Evolutionary conservation across 2,329 filamentous ascomycete species (phyloP).

Genomic region (Cephalotrichum gorgonifer): DNA sequence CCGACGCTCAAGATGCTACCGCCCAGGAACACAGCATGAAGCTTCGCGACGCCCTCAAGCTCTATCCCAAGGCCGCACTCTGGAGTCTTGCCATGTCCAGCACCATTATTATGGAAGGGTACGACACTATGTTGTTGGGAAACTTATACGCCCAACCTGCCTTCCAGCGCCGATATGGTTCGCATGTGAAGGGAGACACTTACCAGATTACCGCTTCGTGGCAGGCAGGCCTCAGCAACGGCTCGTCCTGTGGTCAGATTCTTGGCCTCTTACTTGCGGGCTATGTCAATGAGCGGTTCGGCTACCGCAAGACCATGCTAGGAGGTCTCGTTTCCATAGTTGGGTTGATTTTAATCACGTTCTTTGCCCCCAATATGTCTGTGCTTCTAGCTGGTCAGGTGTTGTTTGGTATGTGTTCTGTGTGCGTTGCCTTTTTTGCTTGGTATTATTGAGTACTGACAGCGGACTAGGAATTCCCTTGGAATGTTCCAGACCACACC

Average conservation of each 20-base stretch:
- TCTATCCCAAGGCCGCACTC: conserved; percentile 27
- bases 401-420: conserved; percentile 14
- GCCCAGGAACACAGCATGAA: conserved; percentile 26
- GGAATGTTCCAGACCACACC: conserved; percentile 35
- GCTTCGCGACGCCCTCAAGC: conserved; percentile 25
- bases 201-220: conserved; percentile 28
- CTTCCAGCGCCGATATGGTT: conserved; percentile 18
- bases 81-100: conserved; percentile 14
- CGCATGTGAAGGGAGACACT: conserved; percentile 8
- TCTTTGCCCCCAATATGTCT: conserved; percentile 17
- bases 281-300: conserved; percentile 23
- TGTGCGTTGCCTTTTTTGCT: no score
- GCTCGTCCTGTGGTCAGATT: conserved; percentile 26
- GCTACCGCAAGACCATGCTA: conserved; percentile 25
- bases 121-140: conserved; percentile 25
- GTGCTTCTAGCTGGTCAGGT: conserved; percentile 19
- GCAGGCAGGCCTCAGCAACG: conserved; percentile 30
- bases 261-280: conserved; percentile 29
- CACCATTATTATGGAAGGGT: conserved; percentile 14
- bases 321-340: conserved; percentile 18
- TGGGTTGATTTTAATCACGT: conserved; percentile 23
- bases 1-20: conserved; percentile 25
- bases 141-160: conserved; percentile 20
- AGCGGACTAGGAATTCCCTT: no score
- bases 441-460: no score